Percentiles rank a stretch among this genome's conserved stretches.
These are phyloP conservation scores for Talaromyces trachyspermus DNA, from an alignment of 495 filamentous ascomycete genomes.

Conservation along the genomic window DNA sequence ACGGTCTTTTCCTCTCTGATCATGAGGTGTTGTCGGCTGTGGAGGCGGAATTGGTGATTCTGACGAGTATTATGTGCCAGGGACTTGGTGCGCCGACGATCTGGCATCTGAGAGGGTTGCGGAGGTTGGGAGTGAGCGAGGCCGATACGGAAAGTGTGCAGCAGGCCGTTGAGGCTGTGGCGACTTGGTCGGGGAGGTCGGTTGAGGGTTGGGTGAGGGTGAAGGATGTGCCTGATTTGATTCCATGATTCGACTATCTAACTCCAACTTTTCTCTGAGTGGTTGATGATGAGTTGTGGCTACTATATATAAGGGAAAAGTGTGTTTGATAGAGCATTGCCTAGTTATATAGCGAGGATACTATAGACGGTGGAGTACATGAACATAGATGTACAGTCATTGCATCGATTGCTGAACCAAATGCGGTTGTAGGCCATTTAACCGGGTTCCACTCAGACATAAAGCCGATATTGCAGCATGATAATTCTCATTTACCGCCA, in stretches of 20 bases:
- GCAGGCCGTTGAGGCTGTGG: slow-evolving; percentile 9
- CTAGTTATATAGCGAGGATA: too few relatives aligned
- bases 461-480: too few relatives aligned
- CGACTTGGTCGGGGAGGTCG: slow-evolving; percentile 9
- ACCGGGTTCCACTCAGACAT: too few relatives aligned
- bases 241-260: too few relatives aligned
- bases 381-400: too few relatives aligned
- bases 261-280: too few relatives aligned
- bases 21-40: slow-evolving; percentile 41
- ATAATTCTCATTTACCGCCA: slow-evolving; percentile 31
- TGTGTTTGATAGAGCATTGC: too few relatives aligned
- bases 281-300: too few relatives aligned
- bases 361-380: too few relatives aligned
- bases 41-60: slow-evolving; percentile 48
- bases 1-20: slow-evolving; percentile 52
- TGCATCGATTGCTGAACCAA: too few relatives aligned
- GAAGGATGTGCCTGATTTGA: slow-evolving; percentile 10
- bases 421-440: too few relatives aligned
- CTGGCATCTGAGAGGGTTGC: slow-evolving; percentile 51
- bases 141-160: slow-evolving; percentile 38
- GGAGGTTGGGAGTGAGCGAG: slow-evolving; percentile 42
- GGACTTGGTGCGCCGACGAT: slow-evolving; percentile 43
- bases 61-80: slow-evolving; percentile 53
- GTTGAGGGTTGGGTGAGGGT: slow-evolving; percentile 12
- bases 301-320: too few relatives aligned